These are phyloP conservation scores for Cryphonectria nitschkei DNA, from an alignment of 2,329 filamentous ascomycete species.

Conservation along the genomic window DNA sequence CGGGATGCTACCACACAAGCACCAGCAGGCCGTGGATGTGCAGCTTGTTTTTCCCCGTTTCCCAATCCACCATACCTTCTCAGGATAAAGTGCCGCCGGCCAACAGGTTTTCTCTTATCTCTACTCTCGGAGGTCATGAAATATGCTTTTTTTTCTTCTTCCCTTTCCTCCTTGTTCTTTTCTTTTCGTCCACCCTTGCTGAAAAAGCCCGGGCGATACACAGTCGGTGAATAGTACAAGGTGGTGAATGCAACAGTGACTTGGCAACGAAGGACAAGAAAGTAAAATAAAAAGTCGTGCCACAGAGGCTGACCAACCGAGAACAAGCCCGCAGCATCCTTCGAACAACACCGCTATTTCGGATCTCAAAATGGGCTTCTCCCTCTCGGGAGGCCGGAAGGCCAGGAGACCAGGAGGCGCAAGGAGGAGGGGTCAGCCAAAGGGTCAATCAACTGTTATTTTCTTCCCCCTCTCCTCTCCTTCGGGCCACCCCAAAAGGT, in stretches of 20 bases:
- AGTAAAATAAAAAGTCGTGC: not conserved
- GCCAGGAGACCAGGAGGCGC: not conserved
- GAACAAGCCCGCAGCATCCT: not conserved
- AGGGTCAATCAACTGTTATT: not conserved
- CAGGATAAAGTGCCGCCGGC: not conserved
- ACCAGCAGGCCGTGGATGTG: not conserved
- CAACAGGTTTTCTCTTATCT: not conserved
- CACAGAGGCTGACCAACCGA: not conserved
- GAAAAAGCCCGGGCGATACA: too few relatives aligned
- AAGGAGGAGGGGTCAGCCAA: not conserved
- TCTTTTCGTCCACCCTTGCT: not conserved
- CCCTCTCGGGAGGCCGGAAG: not conserved
- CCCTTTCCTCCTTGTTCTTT: not conserved
- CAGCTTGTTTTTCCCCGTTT: not conserved
- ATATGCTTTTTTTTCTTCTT: not conserved
- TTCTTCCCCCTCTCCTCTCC: not conserved
- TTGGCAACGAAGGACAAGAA: too few relatives aligned
- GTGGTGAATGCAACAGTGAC: not conserved
- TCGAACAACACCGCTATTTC: conserved; percentile 4
- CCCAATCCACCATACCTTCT: not conserved
- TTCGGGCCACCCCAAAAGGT: not conserved
- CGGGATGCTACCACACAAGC: not conserved
- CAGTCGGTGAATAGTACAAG: not conserved
- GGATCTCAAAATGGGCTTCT: not conserved
- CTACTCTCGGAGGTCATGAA: not conserved